Evolutionary conservation across 352 stramenopile genomes (phyloP), one percentile per base, ranked within the genome.

Genomic region (Phytophthora citricola): DNA sequence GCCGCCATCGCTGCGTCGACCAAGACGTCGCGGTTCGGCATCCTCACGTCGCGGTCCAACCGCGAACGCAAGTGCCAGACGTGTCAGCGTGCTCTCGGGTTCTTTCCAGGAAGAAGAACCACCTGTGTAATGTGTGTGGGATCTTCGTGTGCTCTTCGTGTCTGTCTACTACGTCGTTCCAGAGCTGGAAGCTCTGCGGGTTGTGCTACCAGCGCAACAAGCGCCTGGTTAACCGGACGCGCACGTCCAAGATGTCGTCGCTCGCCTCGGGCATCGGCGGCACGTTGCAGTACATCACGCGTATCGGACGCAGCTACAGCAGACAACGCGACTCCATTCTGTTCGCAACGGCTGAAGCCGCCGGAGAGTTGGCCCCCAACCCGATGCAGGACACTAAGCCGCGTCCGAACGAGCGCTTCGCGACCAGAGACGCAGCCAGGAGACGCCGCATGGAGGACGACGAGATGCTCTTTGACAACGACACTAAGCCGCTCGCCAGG

Each of bases 191-290:
- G 34, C 73, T 90, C 38, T 92, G 83, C 26, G 71, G 60, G 4
- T 66, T 85, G 36, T 92, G 83, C 60, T 92, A 83, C 41, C 73
- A 83, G 39, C 77, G 83, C 24, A 90, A 90, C 65, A 79, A 90
- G 56, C 66, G 63, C 2, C 73, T 92, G 15, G 78, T 90, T 22
- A 79, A 81, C 53, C 77, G 83, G 31, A 81, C 79, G 49, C 71
- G 76, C 11, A 69, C 87, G 24, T 84, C 81, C 20, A 81, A 82
- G 24, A 71, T 89, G 53, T 66, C 77, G 24, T 83, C 80, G 14
- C 55, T 81, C n/a, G 62, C 65, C 7, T 73, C 74, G 1, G 74
- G 66, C 2, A 15, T 88, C 15, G 69, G 66, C 22, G 74, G 58
- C 0, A 78, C 70, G 0, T 29, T 78, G 36, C 70, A 72, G 9